Evolutionary conservation across 768 basidiomycete genomes (phyloP), one percentile per base, ranked within the genome.

Genomic region (Suillus subaureus): DNA sequence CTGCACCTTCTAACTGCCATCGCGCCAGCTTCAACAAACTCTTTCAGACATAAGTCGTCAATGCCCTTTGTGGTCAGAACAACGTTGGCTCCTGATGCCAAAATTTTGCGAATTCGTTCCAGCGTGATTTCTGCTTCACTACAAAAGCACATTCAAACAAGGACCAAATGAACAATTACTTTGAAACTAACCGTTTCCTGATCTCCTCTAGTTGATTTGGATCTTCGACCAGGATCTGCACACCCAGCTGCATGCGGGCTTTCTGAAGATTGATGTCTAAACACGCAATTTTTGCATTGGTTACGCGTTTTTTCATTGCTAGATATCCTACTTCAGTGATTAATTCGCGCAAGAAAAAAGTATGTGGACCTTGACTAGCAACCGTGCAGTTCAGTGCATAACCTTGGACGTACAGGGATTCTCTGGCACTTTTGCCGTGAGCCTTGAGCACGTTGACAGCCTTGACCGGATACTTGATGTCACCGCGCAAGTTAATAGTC

Each of bases 341-440:
- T 57, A 62, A 66, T 15, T n/a, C 31, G 21, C 37, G 56, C 16
- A 15, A 45, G 40, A 6, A 6, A 64, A 42, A 67, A 51, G 43
- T 47, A n/a, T 62, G 69, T 84, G 61, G 71, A 96, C 97, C 97
- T 86, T 99, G 97, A 79, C 94, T 97, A 2, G 97, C 96, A 49
- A 99, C 96, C 15, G 97, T 98, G 79, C 97, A 99, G 77, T 99
- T 99, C 67, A 99, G 80, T 42, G 97, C 97, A 80, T 99, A 99
- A 45, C 97, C 97, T 73, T 92, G 92, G 57, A 99, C 92, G 75
- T 92, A 96, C 67, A 97, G 73, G 51, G 96, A 98, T 77, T 99
- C 97, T 69, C 96, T 85, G 28, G 97, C 94, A 75, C 94, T 96
- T 79, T 88, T 89, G 62, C 97, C 97, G 71, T 99, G 97, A 3